Conservation (phyloP, 2,329 filamentous ascomycete species). For the Colletotrichum gloeosporioides region DNA sequence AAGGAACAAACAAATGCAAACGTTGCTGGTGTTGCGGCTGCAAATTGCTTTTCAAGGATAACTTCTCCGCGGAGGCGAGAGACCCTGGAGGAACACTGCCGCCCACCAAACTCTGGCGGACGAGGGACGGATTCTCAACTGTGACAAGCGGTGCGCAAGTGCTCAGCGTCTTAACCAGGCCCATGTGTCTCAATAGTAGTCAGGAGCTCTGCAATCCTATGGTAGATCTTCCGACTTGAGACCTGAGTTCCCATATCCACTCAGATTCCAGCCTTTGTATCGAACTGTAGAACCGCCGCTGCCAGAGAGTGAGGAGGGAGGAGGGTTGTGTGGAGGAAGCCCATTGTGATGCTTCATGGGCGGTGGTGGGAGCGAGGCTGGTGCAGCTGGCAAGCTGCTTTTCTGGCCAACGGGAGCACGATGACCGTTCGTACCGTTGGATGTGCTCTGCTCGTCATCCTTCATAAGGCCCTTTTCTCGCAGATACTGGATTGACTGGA, state of each 20-base stretch:
- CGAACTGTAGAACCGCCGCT: conserved; percentile 27
- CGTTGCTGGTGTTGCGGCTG: not conserved
- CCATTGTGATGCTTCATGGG: conserved; percentile 31
- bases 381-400: conserved; percentile 40
- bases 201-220: conserved; percentile 21
- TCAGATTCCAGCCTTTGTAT: conserved; percentile 45
- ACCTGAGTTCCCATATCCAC: conserved; percentile 45
- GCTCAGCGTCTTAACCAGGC: not conserved
- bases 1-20: conserved; percentile 5
- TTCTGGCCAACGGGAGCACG: not conserved
- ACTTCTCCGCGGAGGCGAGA: conserved; percentile 21
- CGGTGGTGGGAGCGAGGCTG: conserved; percentile 40
- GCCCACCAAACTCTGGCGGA: conserved; percentile 16
- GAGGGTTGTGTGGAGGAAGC: conserved; percentile 38
- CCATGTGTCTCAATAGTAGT: not conserved
- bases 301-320: conserved; percentile 30
- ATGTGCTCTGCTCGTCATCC: conserved; percentile 28
- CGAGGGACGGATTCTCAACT: not conserved
- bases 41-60: not conserved
- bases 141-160: not conserved
- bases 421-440: conserved; percentile 24
- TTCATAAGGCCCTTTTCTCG: conserved; percentile 63
- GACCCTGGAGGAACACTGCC: not conserved
- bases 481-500: conserved; percentile 70
- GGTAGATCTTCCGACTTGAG: conserved; percentile 37